Percentiles rank a stretch among this genome's conserved stretches.
phyloP scores from a whole-genome alignment of 176 grass and related monocot genomes.

The Typha latifolia region DNA sequence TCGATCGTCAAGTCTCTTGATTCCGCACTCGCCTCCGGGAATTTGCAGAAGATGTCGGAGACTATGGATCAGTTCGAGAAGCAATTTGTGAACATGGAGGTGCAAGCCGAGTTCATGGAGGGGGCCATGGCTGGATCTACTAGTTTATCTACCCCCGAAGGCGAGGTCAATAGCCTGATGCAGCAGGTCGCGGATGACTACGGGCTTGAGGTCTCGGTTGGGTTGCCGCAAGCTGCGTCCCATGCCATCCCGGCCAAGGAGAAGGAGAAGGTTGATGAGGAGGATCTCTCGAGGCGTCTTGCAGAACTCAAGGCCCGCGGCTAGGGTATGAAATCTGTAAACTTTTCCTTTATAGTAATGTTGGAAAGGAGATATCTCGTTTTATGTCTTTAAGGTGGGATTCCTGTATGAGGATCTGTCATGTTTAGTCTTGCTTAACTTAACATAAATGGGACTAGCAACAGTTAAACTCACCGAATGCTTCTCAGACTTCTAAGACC shows the following conservation, averaged over 20 bases:
- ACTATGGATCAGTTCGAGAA: conserved; percentile 88
- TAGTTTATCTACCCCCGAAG: conserved; percentile 82
- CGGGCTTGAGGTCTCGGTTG: conserved; percentile 84
- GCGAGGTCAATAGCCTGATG: conserved; percentile 98
- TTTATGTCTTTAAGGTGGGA: not conserved
- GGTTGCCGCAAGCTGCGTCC: conserved; percentile 57
- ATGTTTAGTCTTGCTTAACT: not conserved
- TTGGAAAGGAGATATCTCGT: not conserved
- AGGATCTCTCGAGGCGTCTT: conserved; percentile 75
- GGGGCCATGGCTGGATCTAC: conserved; percentile 81
- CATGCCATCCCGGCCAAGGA: conserved; percentile 81
- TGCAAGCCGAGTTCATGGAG: conserved; percentile 99
- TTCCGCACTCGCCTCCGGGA: conserved; percentile 58
- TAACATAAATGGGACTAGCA: not conserved
- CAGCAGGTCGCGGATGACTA: conserved; percentile 95
- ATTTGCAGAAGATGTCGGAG: conserved; percentile 99
- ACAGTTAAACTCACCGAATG: not conserved
- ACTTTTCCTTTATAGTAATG: not conserved
- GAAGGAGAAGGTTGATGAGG: conserved; percentile 90
- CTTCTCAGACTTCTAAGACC: not conserved
- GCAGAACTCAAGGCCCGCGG: conserved; percentile 76
- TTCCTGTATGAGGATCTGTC: no score
- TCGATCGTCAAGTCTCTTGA: conserved; percentile 82
- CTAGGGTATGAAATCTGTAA: conserved; percentile 11
- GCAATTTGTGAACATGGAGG: conserved; percentile 98